Evolutionary conservation across 2,329 filamentous ascomycete genomes (phyloP), one percentile per base, ranked within the genome.

Genomic region (Claviceps lovelessii): DNA sequence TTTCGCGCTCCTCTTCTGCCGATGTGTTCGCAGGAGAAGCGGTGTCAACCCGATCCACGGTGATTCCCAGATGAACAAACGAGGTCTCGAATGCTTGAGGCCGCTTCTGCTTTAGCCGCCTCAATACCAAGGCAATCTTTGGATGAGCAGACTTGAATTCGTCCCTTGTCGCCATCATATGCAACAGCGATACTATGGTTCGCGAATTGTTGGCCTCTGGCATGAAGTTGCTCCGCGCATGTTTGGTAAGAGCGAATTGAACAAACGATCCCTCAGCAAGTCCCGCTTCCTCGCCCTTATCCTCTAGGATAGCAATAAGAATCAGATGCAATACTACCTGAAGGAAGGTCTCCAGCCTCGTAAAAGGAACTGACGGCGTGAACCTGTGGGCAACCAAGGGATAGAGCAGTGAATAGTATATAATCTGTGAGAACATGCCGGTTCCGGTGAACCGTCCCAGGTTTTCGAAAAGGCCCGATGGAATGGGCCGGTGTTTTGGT

Each of bases 261-360:
- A 89, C 78, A 64, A 95, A 95, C 0, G 89, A 94, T 5, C 76
- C 72, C 53, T 73, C 70, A 1, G 69, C 67, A 62, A 72, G 69
- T 11, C 74, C 74, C 39, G 76, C 73, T 57, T 84, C 78, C 55
- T 76, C 73, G 15, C 78, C 75, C 62, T 79, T 76, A 63, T 97
- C 93, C 69, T 97, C 93, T 3, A 87, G 74, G 46, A 95, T 84
- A 15, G 90, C 90, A 52, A 96, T 82, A 45, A 97, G 79, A 4
- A 89, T 78, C 11, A 98, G 76, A 67, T 98, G 93, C 37, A 98
- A 72, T 1, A 95, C 84, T 49, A 96, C 86, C 64, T 97, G 91
- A 37, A 97, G 72, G 69, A 95, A 96, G 0, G 88, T 86, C 70
- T 98, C 93, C 9, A 96, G 78, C 53, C 93, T 81, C 1, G 90